Percentiles rank a stretch among this genome's conserved stretches.
Evolutionary conservation across 1,284 basidiomycete species (phyloP).

Genomic region (Ganoderma lucidum): DNA sequence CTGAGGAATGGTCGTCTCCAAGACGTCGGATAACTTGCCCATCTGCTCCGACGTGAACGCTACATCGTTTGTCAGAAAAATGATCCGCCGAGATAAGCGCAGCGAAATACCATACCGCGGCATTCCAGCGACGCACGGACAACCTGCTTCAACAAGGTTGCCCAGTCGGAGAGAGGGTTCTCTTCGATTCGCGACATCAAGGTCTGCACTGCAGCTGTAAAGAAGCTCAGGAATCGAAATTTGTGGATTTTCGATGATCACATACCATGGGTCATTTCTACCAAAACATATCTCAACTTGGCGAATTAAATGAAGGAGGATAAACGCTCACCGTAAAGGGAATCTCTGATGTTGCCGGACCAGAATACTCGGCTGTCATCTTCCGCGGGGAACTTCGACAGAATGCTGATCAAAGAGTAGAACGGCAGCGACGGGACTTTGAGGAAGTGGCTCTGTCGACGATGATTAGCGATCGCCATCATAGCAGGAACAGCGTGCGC

Average conservation of each 20-base stretch:
- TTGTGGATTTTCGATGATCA: neutral
- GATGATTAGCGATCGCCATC: conserved; percentile 17
- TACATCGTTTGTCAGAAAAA: conserved; percentile 11
- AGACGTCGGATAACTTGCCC: conserved; percentile 47
- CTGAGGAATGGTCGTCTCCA: conserved; percentile 42
- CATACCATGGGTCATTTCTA: conserved; percentile 43
- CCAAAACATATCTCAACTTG: neutral
- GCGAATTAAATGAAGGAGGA: no score
- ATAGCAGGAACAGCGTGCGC: conserved; percentile 33
- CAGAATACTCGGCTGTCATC: conserved; percentile 77
- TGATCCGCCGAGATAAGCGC: neutral
- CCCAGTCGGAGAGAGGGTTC: conserved; percentile 46
- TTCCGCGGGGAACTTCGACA: conserved; percentile 79
- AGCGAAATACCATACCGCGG: conserved; percentile 52
- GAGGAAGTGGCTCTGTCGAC: conserved; percentile 75
- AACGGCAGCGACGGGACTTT: conserved; percentile 84
- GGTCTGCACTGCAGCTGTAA: conserved; percentile 44
- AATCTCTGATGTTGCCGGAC: conserved; percentile 64
- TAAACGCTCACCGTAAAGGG: conserved; percentile 63
- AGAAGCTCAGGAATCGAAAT: conserved; percentile 10
- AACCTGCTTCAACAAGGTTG: conserved; percentile 55
- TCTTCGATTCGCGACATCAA: conserved; percentile 46
- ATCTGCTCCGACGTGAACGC: conserved; percentile 71
- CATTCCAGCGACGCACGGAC: conserved; percentile 61
- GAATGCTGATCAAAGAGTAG: conserved; percentile 72